These are phyloP conservation scores for Acer negundo DNA, from an alignment of 345 rosid species.

Conservation along the genomic window DNA sequence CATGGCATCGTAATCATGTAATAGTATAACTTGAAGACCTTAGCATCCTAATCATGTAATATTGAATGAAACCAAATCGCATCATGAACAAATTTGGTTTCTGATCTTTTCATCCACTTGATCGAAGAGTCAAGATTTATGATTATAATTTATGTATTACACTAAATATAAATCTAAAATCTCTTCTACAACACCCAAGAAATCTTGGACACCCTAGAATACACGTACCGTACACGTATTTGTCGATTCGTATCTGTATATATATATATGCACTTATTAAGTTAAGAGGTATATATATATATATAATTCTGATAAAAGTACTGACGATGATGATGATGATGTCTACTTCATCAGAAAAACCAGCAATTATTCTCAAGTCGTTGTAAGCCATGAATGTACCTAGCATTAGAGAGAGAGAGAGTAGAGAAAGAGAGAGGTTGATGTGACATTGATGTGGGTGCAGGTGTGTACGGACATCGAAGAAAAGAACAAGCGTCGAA, in stretches of 20 bases:
- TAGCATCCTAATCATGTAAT: neutral
- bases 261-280: no score
- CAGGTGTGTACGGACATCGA: slow-evolving; percentile 16
- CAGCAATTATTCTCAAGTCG: neutral
- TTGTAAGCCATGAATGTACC: slow-evolving; percentile 1
- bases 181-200: no score
- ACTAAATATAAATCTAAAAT: no score
- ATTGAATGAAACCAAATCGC: neutral
- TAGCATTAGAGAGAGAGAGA: neutral
- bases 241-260: no score
- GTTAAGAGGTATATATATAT: neutral
- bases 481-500: slow-evolving; percentile 20
- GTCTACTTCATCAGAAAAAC: neutral
- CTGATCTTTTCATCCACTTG: neutral
- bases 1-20: neutral
- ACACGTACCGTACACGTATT: neutral
- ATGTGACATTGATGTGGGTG: slow-evolving; percentile 25
- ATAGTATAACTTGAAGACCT: neutral
- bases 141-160: no score
- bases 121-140: neutral
- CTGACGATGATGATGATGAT: neutral
- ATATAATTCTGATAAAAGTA: neutral
- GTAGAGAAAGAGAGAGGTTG: neutral
- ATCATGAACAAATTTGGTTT: neutral
- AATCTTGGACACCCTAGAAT: neutral